Evolutionary conservation across 2,329 filamentous ascomycete genomes (phyloP), one percentile per base, ranked within the genome.

Genomic region (Fusarium sp.): DNA sequence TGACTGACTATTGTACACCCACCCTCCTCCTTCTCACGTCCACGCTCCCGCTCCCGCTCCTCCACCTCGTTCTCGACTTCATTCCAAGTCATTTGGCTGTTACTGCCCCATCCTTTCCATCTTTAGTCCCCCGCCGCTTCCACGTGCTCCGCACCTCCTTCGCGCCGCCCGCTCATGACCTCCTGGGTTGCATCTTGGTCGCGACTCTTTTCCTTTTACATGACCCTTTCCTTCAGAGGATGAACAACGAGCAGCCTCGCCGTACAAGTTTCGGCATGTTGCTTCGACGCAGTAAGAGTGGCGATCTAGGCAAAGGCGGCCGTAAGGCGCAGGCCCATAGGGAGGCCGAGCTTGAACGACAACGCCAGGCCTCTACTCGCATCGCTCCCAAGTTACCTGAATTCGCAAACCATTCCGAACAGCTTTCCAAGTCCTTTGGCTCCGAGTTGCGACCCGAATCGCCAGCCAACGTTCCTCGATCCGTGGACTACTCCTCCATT

Each of bases 251-350:
- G 50, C 71, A 69, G 55, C 71, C 75, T 70, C 77, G 74, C 68
- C 77, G 76, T 59, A 74, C 83, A 69, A 85, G 82, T 74, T 80
- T 86, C 79, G 83, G 83, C 74, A 85, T 86, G 79, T 86, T 92
- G 75, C 84, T 92, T 66, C 86, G 89, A 79, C 87, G 90, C 71
- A 86, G 86, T 76, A 92, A 91, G 76, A 91, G 89, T 59, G 86
- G 86, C 62, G 89, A 92, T 68, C 77, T 91, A 59, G 84, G 84
- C 71, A 87, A 87, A 71, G 83, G 82, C 68, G 83, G 82, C 78
- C 88, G 85, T 79, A 90, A 89, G 82, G 83, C 81, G 75, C 84
- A 88, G 79, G 82, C 86, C 68, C 71, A 80, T 70, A 81, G 79
- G 70, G 83, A 85, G 71, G 82, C 82, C 68, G 83, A 86, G 74